Evolutionary conservation across 805 yeast species (phyloP).

Genomic region (Ogataea salicorniae): DNA sequence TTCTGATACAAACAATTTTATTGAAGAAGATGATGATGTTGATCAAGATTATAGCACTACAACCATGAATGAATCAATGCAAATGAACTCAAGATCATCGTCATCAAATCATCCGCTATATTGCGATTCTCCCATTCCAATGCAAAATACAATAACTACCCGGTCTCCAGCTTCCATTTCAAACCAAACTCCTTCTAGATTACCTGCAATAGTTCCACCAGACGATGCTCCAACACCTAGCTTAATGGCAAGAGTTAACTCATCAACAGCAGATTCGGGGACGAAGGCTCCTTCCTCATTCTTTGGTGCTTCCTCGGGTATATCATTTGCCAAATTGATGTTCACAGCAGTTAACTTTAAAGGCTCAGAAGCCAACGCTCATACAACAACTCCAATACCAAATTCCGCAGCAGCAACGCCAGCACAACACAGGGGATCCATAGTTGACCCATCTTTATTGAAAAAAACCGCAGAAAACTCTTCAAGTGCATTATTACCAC

Average conservation of each 20-base stretch:
- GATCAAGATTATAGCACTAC: background rate
- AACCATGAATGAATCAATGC: background rate
- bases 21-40: background rate
- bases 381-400: slow-evolving; percentile 1
- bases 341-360: slow-evolving; percentile 69
- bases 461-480: slow-evolving; percentile 18
- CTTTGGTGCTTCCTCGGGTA: slow-evolving; percentile 51
- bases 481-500: slow-evolving; percentile 53
- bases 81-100: background rate
- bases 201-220: too few species aligned
- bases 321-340: slow-evolving; percentile 72
- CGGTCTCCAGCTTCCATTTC: too few species aligned
- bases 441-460: slow-evolving; percentile 26
- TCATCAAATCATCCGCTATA: too few species aligned
- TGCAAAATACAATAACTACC: too few species aligned
- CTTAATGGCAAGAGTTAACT: slow-evolving; percentile 23
- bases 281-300: slow-evolving; percentile 32
- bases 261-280: slow-evolving; percentile 27
- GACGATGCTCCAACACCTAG: background rate
- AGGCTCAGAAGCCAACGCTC: slow-evolving; percentile 12
- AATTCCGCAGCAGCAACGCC: slow-evolving; percentile 1
- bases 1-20: background rate
- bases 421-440: slow-evolving; percentile 11
- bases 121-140: too few species aligned
- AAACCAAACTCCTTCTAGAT: too few species aligned